These are phyloP conservation scores for Rubroshorea leprosula DNA, from an alignment of 345 rosid species.

Conservation along the genomic window DNA sequence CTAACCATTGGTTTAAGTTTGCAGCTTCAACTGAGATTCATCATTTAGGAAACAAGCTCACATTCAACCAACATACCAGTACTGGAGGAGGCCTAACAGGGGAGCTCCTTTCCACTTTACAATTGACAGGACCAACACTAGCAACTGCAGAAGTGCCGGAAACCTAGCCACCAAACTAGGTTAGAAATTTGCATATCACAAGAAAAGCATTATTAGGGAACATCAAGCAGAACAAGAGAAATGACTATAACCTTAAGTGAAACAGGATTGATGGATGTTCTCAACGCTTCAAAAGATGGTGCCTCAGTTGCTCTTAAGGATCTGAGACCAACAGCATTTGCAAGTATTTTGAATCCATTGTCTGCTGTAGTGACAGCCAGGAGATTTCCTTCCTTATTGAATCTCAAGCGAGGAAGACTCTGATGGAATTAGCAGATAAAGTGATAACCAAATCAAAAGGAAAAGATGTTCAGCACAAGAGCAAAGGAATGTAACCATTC, in stretches of 20 bases:
- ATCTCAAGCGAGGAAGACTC: conserved; percentile 58
- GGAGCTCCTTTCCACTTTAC: conserved; percentile 81
- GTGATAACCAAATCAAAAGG: neutral
- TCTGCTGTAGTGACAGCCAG: conserved; percentile 54
- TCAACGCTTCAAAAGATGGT: neutral
- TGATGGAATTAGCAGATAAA: conserved; percentile 12
- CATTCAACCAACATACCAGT: conserved; percentile 32
- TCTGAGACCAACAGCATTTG: conserved; percentile 42
- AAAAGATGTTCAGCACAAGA: neutral
- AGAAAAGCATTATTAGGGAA: neutral
- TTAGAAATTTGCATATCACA: conserved; percentile 9
- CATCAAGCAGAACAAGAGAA: neutral
- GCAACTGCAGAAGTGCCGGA: conserved; percentile 49
- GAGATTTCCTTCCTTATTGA: conserved; percentile 59
- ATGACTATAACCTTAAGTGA: neutral
- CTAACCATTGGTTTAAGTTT: too few relatives aligned
- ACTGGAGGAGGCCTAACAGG: conserved; percentile 68
- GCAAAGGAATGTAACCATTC: neutral
- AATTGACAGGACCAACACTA: conserved; percentile 47
- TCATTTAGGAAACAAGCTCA: neutral
- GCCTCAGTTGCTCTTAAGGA: conserved; percentile 22
- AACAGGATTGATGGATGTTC: neutral
- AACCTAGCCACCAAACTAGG: conserved; percentile 35
- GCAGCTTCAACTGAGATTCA: neutral
- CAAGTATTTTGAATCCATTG: conserved; percentile 52